Conservation (phyloP, 495 filamentous ascomycete species). For the Xylaria acuta region DNA sequence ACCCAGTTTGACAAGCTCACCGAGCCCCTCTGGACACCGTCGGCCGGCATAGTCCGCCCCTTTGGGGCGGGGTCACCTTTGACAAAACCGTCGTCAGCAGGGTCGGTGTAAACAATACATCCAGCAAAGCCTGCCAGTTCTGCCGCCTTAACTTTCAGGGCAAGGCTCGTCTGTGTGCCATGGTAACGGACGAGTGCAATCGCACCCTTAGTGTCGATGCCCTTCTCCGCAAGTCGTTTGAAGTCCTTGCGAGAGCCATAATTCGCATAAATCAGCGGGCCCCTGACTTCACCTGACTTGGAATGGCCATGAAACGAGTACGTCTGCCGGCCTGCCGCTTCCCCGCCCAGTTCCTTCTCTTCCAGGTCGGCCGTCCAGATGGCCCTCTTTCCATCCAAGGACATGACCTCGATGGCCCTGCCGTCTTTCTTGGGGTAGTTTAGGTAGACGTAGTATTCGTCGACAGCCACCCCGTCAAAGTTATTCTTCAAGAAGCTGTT, state of each 20-base stretch:
- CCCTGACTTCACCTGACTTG: slow-evolving; percentile 84
- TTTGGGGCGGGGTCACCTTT: slow-evolving; percentile 71
- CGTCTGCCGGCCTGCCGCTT: slow-evolving; percentile 64
- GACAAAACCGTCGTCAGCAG: slow-evolving; percentile 76
- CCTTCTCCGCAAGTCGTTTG: slow-evolving; percentile 68
- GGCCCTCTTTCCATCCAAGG: slow-evolving; percentile 64
- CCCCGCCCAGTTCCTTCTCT: slow-evolving; percentile 65
- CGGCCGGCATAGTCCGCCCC: slow-evolving; percentile 78
- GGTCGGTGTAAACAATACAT: slow-evolving; percentile 92
- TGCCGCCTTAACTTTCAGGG: slow-evolving; percentile 87
- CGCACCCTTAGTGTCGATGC: slow-evolving; percentile 75
- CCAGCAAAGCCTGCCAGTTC: slow-evolving; percentile 83
- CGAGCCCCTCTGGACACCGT: slow-evolving; percentile 81
- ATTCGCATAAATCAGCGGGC: slow-evolving; percentile 93
- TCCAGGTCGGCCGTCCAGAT: slow-evolving; percentile 87
- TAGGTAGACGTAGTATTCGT: slow-evolving; percentile 85
- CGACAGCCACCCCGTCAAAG: slow-evolving; percentile 73
- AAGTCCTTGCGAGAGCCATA: slow-evolving; percentile 89
- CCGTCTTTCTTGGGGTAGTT: slow-evolving; percentile 85
- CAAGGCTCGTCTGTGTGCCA: slow-evolving; percentile 73
- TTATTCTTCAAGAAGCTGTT: slow-evolving; percentile 69
- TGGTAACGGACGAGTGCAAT: slow-evolving; percentile 85
- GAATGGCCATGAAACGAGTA: slow-evolving; percentile 88
- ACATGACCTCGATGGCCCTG: slow-evolving; percentile 79
- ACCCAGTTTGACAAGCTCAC: slow-evolving; percentile 85